Evolutionary conservation across 495 filamentous ascomycete species (phyloP).

Genomic region (Penicillium arizonense): DNA sequence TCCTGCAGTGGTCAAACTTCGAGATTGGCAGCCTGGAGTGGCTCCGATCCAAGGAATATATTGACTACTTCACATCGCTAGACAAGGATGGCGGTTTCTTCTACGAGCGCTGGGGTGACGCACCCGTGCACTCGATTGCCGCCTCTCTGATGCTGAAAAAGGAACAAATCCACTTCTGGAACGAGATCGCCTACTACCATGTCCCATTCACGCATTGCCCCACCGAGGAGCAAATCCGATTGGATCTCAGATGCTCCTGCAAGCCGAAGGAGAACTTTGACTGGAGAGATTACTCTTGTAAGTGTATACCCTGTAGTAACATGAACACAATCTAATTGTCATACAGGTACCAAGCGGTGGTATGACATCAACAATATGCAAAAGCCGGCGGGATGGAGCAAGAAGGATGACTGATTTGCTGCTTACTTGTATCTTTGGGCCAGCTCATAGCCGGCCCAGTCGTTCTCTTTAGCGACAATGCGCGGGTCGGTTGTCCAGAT

Average conservation of each 20-base stretch:
- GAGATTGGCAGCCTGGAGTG: slow-evolving; percentile 84
- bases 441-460: slow-evolving; percentile 15
- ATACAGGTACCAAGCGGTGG: slow-evolving; percentile 71
- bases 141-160: slow-evolving; percentile 82
- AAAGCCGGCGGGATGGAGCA: slow-evolving; percentile 80
- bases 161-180: slow-evolving; percentile 95
- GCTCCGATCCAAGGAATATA: slow-evolving; percentile 75
- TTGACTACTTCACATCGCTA: slow-evolving; percentile 75
- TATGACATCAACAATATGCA: slow-evolving; percentile 76
- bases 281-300: slow-evolving; percentile 97
- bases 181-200: slow-evolving; percentile 98
- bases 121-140: slow-evolving; percentile 92
- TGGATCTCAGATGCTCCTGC: slow-evolving; percentile 87
- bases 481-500: slow-evolving; percentile 22
- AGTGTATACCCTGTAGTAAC: slow-evolving; percentile 27
- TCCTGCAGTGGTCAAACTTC: slow-evolving; percentile 81
- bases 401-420: slow-evolving; percentile 49
- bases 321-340: slow-evolving; percentile 8
- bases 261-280: slow-evolving; percentile 97
- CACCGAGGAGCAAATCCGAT: slow-evolving; percentile 73
- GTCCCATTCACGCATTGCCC: slow-evolving; percentile 99
- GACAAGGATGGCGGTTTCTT: slow-evolving; percentile 88
- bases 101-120: slow-evolving; percentile 92
- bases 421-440: slow-evolving; percentile 18
- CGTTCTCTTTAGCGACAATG: slow-evolving; percentile 20